These are phyloP conservation scores for Babesia bigemina DNA, from an alignment of 169 alveolate genomes.

Conservation along the genomic window DNA sequence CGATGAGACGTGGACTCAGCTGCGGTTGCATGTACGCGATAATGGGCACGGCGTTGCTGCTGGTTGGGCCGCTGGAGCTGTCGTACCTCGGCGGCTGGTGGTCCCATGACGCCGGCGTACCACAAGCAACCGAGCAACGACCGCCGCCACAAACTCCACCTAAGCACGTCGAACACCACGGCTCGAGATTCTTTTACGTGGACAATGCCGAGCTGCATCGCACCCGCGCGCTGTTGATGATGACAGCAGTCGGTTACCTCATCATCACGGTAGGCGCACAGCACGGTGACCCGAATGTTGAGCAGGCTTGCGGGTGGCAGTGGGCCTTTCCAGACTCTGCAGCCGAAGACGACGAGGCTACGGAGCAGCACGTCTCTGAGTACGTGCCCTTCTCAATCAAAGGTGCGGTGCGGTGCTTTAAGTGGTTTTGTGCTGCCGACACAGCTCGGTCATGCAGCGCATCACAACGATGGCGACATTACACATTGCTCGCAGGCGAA, in stretches of 20 bases:
- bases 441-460: neutral
- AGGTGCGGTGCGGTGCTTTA: conserved; percentile 10
- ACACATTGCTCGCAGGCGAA: conserved; percentile 1
- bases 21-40: conserved; percentile 49
- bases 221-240: conserved; percentile 1
- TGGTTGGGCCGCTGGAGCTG: conserved; percentile 45
- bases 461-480: neutral
- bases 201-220: conserved; percentile 5
- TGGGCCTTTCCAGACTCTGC: conserved; percentile 19
- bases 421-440: neutral
- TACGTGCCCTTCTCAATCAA: conserved; percentile 54
- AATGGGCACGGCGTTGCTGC: conserved; percentile 23
- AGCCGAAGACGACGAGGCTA: neutral
- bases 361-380: conserved; percentile 20
- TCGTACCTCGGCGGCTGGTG: conserved; percentile 36
- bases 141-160: neutral
- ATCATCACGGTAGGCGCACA: conserved; percentile 7
- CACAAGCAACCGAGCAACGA: neutral
- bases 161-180: neutral
- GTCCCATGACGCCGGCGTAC: neutral
- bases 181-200: neutral
- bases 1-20: conserved; percentile 29
- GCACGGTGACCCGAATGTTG: too few species aligned
- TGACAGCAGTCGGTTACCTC: conserved; percentile 7
- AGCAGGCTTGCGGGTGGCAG: conserved; percentile 13